Conservation (phyloP, 2,329 filamentous ascomycete genomes). For the Fusarium beomiforme region DNA sequence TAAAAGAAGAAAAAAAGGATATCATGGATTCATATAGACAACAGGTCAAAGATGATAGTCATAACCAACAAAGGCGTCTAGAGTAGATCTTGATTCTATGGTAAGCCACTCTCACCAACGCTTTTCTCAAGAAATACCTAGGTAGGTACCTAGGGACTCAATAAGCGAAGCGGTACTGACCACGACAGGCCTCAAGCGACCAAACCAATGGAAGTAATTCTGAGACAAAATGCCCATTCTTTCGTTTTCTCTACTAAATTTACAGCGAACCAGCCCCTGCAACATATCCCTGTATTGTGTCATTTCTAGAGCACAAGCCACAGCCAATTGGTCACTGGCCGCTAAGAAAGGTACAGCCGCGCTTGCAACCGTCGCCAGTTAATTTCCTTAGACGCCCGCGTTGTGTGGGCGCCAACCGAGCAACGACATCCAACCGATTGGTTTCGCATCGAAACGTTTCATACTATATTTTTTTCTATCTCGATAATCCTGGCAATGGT, state of each 20-base stretch:
- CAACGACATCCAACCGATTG: conserved; percentile 33
- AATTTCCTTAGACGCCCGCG: conserved; percentile 38
- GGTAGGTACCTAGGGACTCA: no score
- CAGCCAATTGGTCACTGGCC: conserved; percentile 33
- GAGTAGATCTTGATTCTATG: not conserved
- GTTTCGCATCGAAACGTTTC: conserved; percentile 4
- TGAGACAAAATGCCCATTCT: conserved; percentile 6
- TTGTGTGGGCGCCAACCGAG: conserved; percentile 27
- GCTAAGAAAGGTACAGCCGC: conserved; percentile 24
- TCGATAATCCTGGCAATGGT: conserved; percentile 1
- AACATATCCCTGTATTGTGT: conserved; percentile 22
- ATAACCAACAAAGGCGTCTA: conserved; percentile 8
- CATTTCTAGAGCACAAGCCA: not conserved
- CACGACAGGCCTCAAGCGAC: conserved; percentile 26
- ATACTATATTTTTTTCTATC: conserved; percentile 5
- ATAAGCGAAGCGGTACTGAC: conserved; percentile 10
- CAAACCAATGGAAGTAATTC: conserved; percentile 6
- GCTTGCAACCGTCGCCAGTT: conserved; percentile 34
- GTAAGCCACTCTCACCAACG: not conserved
- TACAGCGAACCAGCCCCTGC: conserved; percentile 19
- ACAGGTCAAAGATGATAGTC: not conserved
- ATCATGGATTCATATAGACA: conserved; percentile 17
- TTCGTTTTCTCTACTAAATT: not conserved
- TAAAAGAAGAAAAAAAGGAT: not conserved
- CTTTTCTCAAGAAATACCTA: not conserved